Base-by-base conservation (phyloP, 2,329 filamentous ascomycete genomes). In the Fusarium albidum region DNA sequence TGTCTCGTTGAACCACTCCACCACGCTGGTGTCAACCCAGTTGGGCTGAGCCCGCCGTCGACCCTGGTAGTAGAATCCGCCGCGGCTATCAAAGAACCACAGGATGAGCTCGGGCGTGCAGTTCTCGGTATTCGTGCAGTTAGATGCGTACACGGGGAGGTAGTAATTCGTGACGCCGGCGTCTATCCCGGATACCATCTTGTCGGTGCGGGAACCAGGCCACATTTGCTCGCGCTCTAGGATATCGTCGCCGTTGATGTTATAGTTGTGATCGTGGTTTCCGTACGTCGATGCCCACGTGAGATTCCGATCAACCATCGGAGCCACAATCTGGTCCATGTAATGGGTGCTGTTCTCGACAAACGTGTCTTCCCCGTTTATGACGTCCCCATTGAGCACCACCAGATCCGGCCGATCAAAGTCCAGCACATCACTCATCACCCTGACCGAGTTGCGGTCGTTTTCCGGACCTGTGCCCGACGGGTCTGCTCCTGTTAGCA, bases 71-170 rank as follows among this genome's bases (percentile, higher is more conserved):
- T 76, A 73, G 38, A 74, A 75, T 7, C 84, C 85, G 15, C 85
- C 85, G n/a, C 80, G 76, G 43, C 77, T 82, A 64, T 90, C 87
- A 57, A 91, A 89, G 72, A 90, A 90, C 85, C 86, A 91, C 1
- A 91, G 73, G 1, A 90, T 63, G 7, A 77, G 54, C 18, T 73
- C 70, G 0, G 75, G 74, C 0, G 62, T 51, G 46, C 75, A 77
- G 9, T 61, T 41, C 3, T 27, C 18, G 3, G 26, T 15, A 6
- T n/a, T 9, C 3, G 52, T 54, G 40, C 75, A 77, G 8, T 67
- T 54, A 5, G 65, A 49, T 14, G 69, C 63, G 25, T 74, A 76
- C 0, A 79, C 72, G 0, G 75, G 74, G 0, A 79, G 65, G 48
- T 77, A 73, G 53, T 78, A 79, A 37, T 80, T 80, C 0, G 76